These are phyloP conservation scores for Thraustochytrium sp. DNA, from an alignment of 352 stramenopile genomes.

Conservation along the genomic window DNA sequence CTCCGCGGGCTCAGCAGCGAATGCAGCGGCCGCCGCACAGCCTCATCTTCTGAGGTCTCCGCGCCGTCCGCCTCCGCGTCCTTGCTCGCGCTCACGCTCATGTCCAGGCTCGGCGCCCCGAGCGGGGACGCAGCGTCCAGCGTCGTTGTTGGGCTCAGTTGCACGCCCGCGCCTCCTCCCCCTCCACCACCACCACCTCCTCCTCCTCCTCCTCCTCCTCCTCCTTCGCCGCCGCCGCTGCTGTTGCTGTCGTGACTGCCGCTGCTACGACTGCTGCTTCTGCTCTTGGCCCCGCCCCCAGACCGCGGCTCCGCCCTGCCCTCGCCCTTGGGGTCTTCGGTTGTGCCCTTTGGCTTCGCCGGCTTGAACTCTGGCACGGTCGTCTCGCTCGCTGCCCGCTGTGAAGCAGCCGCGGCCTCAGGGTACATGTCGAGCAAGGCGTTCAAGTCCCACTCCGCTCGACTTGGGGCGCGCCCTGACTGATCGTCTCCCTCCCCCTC, in stretches of 20 bases:
- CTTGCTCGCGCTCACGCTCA: background rate
- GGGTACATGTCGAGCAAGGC: slow-evolving; percentile 16
- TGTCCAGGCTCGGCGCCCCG: background rate
- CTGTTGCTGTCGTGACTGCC: too few species aligned
- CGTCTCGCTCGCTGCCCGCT: background rate
- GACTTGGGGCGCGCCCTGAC: too few species aligned
- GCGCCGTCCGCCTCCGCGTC: background rate
- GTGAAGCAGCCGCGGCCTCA: background rate
- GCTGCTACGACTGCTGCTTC: too few species aligned
- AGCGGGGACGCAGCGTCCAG: background rate
- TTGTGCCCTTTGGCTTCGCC: background rate
- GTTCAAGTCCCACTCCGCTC: background rate
- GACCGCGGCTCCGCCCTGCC: too few species aligned
- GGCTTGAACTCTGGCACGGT: background rate
- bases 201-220: too few species aligned
- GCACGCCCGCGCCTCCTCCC: background rate
- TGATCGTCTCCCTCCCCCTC: too few species aligned
- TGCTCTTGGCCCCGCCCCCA: too few species aligned
- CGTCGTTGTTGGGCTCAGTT: slow-evolving; percentile 2
- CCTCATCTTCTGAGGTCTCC: background rate
- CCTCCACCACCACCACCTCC: too few species aligned
- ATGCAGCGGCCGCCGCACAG: background rate
- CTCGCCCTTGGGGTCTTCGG: background rate
- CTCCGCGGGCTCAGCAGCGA: background rate
- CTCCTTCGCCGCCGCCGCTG: too few species aligned